These are phyloP conservation scores for Starmerella gropengiesseri DNA, from an alignment of 805 yeast species.

Conservation along the genomic window DNA sequence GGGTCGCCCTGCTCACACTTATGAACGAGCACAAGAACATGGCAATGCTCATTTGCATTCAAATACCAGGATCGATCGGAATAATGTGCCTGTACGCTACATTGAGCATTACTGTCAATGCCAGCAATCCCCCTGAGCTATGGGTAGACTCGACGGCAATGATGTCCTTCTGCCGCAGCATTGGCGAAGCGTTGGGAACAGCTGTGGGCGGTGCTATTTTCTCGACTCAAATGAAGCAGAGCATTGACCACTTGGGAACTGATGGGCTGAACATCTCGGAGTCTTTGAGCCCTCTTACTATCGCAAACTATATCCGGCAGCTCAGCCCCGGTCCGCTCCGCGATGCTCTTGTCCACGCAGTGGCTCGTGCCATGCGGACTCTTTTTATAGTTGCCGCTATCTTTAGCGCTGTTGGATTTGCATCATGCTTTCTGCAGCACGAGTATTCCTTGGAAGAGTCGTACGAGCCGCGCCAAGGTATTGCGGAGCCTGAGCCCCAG, in stretches of 20 bases:
- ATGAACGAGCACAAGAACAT: slow-evolving; percentile 32
- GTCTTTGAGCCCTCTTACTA: slow-evolving; percentile 19
- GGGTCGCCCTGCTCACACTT: slow-evolving; percentile 36
- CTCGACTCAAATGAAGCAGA: slow-evolving; percentile 21
- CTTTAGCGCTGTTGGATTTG: slow-evolving; percentile 21
- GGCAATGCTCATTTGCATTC: slow-evolving; percentile 35
- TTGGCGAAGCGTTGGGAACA: slow-evolving; percentile 29
- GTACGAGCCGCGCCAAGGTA: slow-evolving; percentile 22
- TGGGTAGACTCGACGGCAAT: slow-evolving; percentile 28
- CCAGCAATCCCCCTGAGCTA: slow-evolving; percentile 24
- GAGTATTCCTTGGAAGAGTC: slow-evolving; percentile 24
- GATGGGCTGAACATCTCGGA: slow-evolving; percentile 17
- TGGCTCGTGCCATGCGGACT: slow-evolving; percentile 20
- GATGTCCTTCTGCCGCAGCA: slow-evolving; percentile 26
- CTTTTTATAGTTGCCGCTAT: slow-evolving; percentile 20
- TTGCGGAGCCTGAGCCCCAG: too few relatives aligned
- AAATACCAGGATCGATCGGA: slow-evolving; percentile 38
- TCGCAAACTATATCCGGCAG: slow-evolving; percentile 17
- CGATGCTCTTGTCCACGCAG: slow-evolving; percentile 13
- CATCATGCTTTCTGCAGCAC: slow-evolving; percentile 21
- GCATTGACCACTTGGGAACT: slow-evolving; percentile 8
- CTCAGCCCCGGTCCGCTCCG: slow-evolving; percentile 10
- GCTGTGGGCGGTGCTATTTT: slow-evolving; percentile 30
- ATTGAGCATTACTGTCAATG: slow-evolving; percentile 25
- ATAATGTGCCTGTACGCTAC: slow-evolving; percentile 40